These are phyloP conservation scores for Kurtzmaniella natalensis DNA, from an alignment of 1,139 yeast genomes.

Conservation along the genomic window DNA sequence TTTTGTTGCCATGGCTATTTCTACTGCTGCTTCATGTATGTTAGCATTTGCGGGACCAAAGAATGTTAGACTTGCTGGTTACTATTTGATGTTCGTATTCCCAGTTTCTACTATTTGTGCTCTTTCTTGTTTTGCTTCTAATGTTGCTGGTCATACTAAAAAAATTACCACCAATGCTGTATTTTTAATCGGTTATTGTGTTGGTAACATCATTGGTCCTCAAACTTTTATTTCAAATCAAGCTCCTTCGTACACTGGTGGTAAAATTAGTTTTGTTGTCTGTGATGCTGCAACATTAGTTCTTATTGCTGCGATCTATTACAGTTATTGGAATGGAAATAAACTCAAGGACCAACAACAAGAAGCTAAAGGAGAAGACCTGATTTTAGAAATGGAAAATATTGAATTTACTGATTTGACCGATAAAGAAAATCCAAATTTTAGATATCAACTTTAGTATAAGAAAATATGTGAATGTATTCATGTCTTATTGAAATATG, in stretches of 20 bases:
- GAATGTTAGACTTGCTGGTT: constrained; percentile 42
- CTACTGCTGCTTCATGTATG: constrained; percentile 40
- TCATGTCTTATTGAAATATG: too few relatives aligned
- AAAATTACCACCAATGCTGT: constrained; percentile 19
- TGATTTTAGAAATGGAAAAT: constrained; percentile 34
- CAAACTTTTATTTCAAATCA: constrained; percentile 54
- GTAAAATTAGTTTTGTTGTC: constrained; percentile 35
- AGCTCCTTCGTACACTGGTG: constrained; percentile 50
- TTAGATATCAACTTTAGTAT: constrained; percentile 55
- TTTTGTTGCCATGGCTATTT: constrained; percentile 30
- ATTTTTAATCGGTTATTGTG: constrained; percentile 46
- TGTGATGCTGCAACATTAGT: constrained; percentile 23
- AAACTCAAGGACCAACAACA: constrained; percentile 12
- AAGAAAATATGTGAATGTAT: too few relatives aligned
- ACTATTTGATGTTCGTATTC: constrained; percentile 17
- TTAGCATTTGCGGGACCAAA: constrained; percentile 41
- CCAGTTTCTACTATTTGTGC: constrained; percentile 32
- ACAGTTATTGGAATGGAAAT: constrained; percentile 27
- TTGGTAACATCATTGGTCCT: constrained; percentile 70
- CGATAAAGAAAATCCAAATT: constrained; percentile 60
- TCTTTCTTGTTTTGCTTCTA: constrained; percentile 19
- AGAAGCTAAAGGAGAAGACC: constrained; percentile 9
- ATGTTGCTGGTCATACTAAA: constrained; percentile 20
- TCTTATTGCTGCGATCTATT: constrained; percentile 18
- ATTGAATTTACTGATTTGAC: constrained; percentile 61